phyloP scores from a whole-genome alignment of 495 filamentous ascomycete genomes.

The Lepraria neglecta region DNA sequence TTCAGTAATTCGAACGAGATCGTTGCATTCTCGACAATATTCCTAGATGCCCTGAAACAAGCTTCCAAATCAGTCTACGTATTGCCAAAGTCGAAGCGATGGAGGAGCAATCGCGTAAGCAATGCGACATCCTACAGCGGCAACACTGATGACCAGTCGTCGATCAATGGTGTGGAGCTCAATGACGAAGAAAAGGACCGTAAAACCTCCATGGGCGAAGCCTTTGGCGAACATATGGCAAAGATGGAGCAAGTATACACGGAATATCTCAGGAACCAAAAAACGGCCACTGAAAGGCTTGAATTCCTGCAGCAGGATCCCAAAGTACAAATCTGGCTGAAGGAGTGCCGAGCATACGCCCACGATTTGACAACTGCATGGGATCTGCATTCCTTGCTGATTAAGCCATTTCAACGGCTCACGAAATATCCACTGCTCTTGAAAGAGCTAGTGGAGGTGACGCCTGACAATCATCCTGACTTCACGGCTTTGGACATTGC shows the following conservation, averaged over 20 bases:
- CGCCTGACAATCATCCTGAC: slow-evolving; percentile 78
- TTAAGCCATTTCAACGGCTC: slow-evolving; percentile 91
- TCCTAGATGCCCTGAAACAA: slow-evolving; percentile 71
- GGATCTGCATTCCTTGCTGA: slow-evolving; percentile 86
- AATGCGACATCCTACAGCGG: slow-evolving; percentile 43
- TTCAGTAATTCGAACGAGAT: slow-evolving; percentile 89
- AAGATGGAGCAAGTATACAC: slow-evolving; percentile 80
- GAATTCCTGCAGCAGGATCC: slow-evolving; percentile 62
- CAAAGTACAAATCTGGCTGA: slow-evolving; percentile 81
- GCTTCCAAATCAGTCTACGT: slow-evolving; percentile 69
- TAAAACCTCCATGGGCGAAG: slow-evolving; percentile 68
- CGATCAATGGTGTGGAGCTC: slow-evolving; percentile 35
- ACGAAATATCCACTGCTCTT: slow-evolving; percentile 87
- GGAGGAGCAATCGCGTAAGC: slow-evolving; percentile 49
- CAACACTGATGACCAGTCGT: slow-evolving; percentile 33
- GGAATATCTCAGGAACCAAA: slow-evolving; percentile 79
- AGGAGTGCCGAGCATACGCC: slow-evolving; percentile 81
- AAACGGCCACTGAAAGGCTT: slow-evolving; percentile 73
- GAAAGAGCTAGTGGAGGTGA: slow-evolving; percentile 66
- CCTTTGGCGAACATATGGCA: slow-evolving; percentile 64
- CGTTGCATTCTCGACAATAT: slow-evolving; percentile 69
- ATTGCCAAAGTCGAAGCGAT: slow-evolving; percentile 51
- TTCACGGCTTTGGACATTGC: slow-evolving; percentile 58
- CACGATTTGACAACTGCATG: slow-evolving; percentile 86
- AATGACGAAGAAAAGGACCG: slow-evolving; percentile 67